Evolutionary conservation across 345 rosid genomes (phyloP).

Genomic region (Sisymbrium altissimum): DNA sequence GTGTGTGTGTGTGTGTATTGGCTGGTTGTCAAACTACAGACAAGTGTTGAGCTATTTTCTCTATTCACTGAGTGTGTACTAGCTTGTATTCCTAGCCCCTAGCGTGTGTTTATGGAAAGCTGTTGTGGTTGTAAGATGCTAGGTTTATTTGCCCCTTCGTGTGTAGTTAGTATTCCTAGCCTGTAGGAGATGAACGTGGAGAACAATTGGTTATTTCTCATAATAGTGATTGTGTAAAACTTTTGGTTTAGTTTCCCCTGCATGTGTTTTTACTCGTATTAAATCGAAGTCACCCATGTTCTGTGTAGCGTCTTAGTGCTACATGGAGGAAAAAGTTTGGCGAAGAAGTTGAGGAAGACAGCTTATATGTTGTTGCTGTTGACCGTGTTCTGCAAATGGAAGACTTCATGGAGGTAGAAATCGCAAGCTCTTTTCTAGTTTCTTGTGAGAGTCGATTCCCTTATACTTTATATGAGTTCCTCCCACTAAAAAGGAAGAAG

Average conservation of each 20-base stretch:
- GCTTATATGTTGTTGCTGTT: slow-evolving; percentile 52
- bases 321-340: slow-evolving; percentile 80
- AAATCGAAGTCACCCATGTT: not conserved
- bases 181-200: not conserved
- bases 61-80: not conserved
- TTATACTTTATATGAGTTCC: not conserved
- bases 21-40: not conserved
- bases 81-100: not conserved
- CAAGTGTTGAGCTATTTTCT: not conserved
- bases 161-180: not conserved
- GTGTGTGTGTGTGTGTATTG: not conserved
- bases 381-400: slow-evolving; percentile 82
- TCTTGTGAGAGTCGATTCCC: not conserved
- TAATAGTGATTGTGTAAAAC: not conserved
- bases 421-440: not conserved
- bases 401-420: slow-evolving; percentile 77
- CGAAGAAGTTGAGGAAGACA: slow-evolving; percentile 54
- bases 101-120: not conserved
- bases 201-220: not conserved
- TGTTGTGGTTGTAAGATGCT: not conserved
- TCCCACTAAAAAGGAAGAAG: not conserved
- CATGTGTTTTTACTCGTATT: not conserved
- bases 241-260: not conserved
- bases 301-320: slow-evolving; percentile 55
- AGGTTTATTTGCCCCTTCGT: not conserved